phyloP scores from a whole-genome alignment of 192 early-diverging fungal species.

The Coemansia sp. region DNA sequence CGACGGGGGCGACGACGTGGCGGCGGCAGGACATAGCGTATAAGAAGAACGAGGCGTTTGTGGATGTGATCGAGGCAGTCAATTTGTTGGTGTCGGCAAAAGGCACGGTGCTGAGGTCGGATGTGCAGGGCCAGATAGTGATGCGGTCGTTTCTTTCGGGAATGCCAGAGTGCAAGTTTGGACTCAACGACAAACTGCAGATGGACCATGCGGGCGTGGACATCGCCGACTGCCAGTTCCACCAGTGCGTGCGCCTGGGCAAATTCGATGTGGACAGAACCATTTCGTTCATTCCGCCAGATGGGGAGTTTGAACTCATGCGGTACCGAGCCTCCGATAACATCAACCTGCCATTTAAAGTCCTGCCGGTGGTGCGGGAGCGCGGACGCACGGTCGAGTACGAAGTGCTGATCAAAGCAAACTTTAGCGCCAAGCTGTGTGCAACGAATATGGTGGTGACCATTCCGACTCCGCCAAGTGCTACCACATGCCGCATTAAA shows the following conservation, averaged over 20 bases:
- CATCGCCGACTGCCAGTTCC: constrained; percentile 97
- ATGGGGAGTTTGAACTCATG: constrained; percentile 98
- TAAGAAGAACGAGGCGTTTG: constrained; percentile 97
- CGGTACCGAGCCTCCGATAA: constrained; percentile 92
- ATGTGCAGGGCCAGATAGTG: constrained; percentile 86
- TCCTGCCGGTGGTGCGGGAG: constrained; percentile 90
- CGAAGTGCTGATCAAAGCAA: constrained; percentile 82
- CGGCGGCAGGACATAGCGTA: constrained; percentile 90
- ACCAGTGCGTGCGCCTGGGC: constrained; percentile 95
- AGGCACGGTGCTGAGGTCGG: constrained; percentile 83
- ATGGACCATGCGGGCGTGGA: constrained; percentile 84
- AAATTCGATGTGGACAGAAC: constrained; percentile 89
- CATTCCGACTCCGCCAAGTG: constrained; percentile 90
- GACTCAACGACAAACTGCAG: constrained; percentile 92
- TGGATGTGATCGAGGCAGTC: constrained; percentile 98
- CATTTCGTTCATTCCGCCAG: constrained; percentile 97
- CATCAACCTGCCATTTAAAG: constrained; percentile 92
- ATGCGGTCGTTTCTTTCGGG: constrained; percentile 97
- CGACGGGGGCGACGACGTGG: constrained; percentile 94
- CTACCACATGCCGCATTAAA: constrained; percentile 77
- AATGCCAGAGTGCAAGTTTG: constrained; percentile 97
- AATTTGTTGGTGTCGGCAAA: constrained; percentile 88
- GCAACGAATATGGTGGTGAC: constrained; percentile 87
- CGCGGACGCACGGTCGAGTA: constrained; percentile 84
- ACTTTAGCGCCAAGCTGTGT: constrained; percentile 84